Percentiles rank a stretch among this genome's conserved stretches.
These are phyloP conservation scores for Pichia sp. DNA, from an alignment of 1,139 yeast genomes.

Conservation along the genomic window DNA sequence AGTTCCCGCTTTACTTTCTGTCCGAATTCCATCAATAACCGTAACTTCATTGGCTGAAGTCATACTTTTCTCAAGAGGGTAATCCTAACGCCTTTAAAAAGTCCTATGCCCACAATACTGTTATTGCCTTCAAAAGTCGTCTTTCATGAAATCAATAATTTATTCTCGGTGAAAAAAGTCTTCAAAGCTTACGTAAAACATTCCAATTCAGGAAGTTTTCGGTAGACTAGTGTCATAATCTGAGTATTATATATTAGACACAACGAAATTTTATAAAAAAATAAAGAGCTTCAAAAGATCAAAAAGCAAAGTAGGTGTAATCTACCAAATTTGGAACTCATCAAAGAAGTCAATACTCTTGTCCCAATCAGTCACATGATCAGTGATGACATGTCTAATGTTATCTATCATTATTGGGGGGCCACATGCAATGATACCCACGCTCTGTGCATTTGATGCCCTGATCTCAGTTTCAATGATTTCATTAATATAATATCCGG, in stretches of 20 bases:
- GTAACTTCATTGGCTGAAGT: too few relatives aligned
- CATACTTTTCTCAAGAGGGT: too few relatives aligned
- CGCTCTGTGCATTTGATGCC: slow-evolving; percentile 33
- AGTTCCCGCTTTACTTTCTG: too few relatives aligned
- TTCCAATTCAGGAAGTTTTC: too few relatives aligned
- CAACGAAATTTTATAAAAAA: neutral
- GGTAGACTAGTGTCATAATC: too few relatives aligned
- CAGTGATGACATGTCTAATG: slow-evolving; percentile 18
- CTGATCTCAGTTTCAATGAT: slow-evolving; percentile 35
- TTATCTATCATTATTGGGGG: slow-evolving; percentile 45
- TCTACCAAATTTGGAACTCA: slow-evolving; percentile 23
- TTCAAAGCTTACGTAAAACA: neutral
- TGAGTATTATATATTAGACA: neutral
- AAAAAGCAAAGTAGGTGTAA: neutral
- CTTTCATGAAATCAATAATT: too few relatives aligned
- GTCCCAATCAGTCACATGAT: slow-evolving; percentile 11
- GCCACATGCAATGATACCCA: slow-evolving; percentile 42
- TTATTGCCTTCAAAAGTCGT: neutral
- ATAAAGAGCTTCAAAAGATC: neutral
- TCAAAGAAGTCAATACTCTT: slow-evolving; percentile 25
- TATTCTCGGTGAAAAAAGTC: neutral
- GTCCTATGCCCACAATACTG: neutral
- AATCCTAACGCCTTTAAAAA: too few relatives aligned
- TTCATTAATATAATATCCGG: slow-evolving; percentile 38
- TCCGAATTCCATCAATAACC: too few relatives aligned